These are phyloP conservation scores for Trypanosoma lewisi DNA, from an alignment of 208 protist genomes.

Conservation along the genomic window DNA sequence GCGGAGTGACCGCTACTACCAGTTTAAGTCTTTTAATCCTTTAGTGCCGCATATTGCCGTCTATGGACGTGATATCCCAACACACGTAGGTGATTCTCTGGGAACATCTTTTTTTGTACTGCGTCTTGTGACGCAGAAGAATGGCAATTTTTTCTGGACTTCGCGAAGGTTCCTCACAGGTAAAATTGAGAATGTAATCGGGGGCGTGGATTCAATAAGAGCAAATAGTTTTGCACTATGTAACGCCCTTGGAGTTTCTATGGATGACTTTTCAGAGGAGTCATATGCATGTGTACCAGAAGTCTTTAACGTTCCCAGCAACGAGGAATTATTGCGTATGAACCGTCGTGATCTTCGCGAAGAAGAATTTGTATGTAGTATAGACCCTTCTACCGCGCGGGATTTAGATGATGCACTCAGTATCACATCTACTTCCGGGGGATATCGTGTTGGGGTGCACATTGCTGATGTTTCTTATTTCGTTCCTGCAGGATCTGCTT, in stretches of 20 bases:
- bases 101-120: constrained; percentile 46
- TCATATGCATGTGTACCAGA: constrained; percentile 59
- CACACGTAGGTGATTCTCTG: constrained; percentile 33
- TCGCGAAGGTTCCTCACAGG: constrained; percentile 16
- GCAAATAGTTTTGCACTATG: constrained; percentile 57
- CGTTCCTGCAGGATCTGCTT: constrained; percentile 55
- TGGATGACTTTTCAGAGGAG: constrained; percentile 60
- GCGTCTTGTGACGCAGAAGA: constrained; percentile 13
- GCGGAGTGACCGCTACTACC: constrained; percentile 49
- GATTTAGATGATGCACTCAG: constrained; percentile 91
- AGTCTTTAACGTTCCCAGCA: constrained; percentile 41
- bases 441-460: constrained; percentile 92
- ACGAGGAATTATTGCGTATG: constrained; percentile 34
- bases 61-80: constrained; percentile 55
- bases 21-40: constrained; percentile 61
- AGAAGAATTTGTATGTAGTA: constrained; percentile 83
- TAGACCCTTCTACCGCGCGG: constrained; percentile 83
- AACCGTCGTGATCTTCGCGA: constrained; percentile 67
- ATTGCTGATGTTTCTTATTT: constrained; percentile 94
- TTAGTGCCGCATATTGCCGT: constrained; percentile 61
- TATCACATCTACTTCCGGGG: constrained; percentile 39
- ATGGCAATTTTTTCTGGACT: constrained; percentile 20
- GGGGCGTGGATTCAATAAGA: constrained; percentile 35
- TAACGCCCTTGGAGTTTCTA: constrained; percentile 32
- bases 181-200: constrained; percentile 36